phyloP scores from a whole-genome alignment of 2,329 filamentous ascomycete genomes.

The Phoma sp. region DNA sequence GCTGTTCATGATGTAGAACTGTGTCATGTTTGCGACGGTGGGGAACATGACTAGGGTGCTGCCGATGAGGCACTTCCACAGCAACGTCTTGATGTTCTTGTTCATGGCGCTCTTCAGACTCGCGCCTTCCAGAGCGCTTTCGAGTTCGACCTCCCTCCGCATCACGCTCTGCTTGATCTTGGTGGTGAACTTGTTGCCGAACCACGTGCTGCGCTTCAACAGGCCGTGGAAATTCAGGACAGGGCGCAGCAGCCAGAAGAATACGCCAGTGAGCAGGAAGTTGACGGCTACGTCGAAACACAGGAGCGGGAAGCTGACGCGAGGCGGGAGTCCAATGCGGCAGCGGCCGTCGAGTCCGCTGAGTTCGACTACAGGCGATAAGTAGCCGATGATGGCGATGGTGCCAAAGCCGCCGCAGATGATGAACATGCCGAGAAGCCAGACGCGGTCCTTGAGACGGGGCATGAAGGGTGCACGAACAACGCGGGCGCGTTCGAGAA shows the following conservation, averaged over 20 bases:
- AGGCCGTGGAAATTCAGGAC: conserved; percentile 25
- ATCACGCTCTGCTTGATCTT: conserved; percentile 4
- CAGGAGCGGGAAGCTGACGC: conserved; percentile 43
- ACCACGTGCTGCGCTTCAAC: conserved; percentile 3
- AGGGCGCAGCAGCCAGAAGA: conserved; percentile 43
- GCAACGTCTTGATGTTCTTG: conserved; percentile 25
- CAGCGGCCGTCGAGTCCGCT: conserved; percentile 39
- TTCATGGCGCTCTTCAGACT: conserved; percentile 13
- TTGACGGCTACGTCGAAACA: conserved; percentile 48
- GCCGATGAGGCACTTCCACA: conserved; percentile 38
- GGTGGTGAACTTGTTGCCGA: neutral
- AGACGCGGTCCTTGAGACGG: conserved; percentile 41
- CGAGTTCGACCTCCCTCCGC: neutral
- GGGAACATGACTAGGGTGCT: conserved; percentile 44
- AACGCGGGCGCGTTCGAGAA: conserved; percentile 48
- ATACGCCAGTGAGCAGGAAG: conserved; percentile 43
- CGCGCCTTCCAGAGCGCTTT: neutral
- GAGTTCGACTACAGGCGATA: conserved; percentile 40
- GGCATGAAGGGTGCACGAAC: conserved; percentile 38
- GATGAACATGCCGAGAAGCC: conserved; percentile 37
- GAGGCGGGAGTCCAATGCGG: conserved; percentile 45
- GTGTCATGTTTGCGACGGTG: conserved; percentile 46
- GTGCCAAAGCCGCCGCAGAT: conserved; percentile 33
- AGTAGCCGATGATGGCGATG: conserved; percentile 35
- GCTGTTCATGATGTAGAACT: conserved; percentile 40